Conservation (phyloP, 2,329 filamentous ascomycete species). For the Hyphodiscus sp. region DNA sequence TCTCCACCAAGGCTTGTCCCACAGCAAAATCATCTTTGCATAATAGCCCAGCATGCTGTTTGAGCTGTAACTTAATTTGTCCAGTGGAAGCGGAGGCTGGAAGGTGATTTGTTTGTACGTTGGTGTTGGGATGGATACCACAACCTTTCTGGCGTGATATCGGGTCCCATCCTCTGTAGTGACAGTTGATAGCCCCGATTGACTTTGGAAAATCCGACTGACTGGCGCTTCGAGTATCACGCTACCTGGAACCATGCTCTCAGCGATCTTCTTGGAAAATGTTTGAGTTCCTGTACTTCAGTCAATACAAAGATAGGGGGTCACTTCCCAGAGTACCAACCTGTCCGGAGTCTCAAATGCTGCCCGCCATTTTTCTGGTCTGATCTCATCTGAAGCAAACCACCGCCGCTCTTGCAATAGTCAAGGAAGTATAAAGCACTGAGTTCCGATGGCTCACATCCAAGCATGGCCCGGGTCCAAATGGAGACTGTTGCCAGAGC, state of each 20-base stretch:
- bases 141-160: constrained; percentile 28
- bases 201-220: constrained; percentile 37
- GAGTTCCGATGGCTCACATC: constrained; percentile 41
- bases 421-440: constrained; percentile 48
- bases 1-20: constrained; percentile 22
- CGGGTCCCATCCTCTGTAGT: background rate
- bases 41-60: constrained; percentile 37
- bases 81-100: constrained; percentile 36
- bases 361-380: constrained; percentile 43
- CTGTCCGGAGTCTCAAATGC: constrained; percentile 28
- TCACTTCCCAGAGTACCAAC: constrained; percentile 16
- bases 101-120: constrained; percentile 41
- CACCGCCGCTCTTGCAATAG: constrained; percentile 46
- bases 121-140: constrained; percentile 43
- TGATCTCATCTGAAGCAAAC: constrained; percentile 45
- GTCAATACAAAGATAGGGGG: background rate
- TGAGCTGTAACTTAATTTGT: constrained; percentile 31
- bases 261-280: constrained; percentile 7
- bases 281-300: constrained; percentile 7
- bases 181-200: constrained; percentile 20
- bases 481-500: constrained; percentile 32
- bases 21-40: constrained; percentile 39
- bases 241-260: background rate
- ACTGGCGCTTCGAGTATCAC: constrained; percentile 6
- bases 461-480: constrained; percentile 44